A percentile compares a stretch with the other conserved stretches of the same genome.
phyloP scores from a whole-genome alignment of 129 eudicot species.

The Heracleum sosnowskyi region DNA sequence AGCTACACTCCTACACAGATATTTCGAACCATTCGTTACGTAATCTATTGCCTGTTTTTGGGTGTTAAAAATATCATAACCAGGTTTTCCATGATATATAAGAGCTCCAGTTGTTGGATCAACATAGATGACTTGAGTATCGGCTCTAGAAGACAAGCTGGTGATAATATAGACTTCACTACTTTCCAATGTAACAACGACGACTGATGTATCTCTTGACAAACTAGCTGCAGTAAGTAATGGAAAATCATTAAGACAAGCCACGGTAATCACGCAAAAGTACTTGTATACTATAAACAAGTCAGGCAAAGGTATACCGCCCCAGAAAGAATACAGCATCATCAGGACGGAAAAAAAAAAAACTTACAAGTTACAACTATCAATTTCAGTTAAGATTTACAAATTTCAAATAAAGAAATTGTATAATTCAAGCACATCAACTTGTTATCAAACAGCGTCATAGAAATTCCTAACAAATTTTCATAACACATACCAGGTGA shows the following conservation, averaged over 20 bases:
- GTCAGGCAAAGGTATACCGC: background rate
- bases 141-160: slow-evolving; percentile 55
- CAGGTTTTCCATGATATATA: slow-evolving; percentile 45
- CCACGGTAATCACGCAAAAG: background rate
- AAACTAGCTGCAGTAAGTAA: slow-evolving; percentile 30
- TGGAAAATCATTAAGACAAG: background rate
- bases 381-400: no score
- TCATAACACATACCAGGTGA: background rate
- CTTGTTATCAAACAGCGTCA: background rate
- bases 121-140: slow-evolving; percentile 79
- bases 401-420: no score
- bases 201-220: slow-evolving; percentile 61
- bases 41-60: slow-evolving; percentile 70
- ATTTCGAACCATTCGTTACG: slow-evolving; percentile 68
- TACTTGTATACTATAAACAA: background rate
- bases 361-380: no score
- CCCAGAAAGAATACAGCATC: background rate
- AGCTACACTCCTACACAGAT: slow-evolving; percentile 45
- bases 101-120: slow-evolving; percentile 94
- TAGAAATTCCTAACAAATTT: background rate
- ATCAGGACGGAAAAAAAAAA: no score
- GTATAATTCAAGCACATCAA: background rate
- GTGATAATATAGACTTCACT: slow-evolving; percentile 63
- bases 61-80: slow-evolving; percentile 64
- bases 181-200: slow-evolving; percentile 56